A percentile compares a stretch with the other conserved stretches of the same genome.
Evolutionary conservation across 75 land plant genomes (phyloP).

Genomic region (Pinus tabuliformis): DNA sequence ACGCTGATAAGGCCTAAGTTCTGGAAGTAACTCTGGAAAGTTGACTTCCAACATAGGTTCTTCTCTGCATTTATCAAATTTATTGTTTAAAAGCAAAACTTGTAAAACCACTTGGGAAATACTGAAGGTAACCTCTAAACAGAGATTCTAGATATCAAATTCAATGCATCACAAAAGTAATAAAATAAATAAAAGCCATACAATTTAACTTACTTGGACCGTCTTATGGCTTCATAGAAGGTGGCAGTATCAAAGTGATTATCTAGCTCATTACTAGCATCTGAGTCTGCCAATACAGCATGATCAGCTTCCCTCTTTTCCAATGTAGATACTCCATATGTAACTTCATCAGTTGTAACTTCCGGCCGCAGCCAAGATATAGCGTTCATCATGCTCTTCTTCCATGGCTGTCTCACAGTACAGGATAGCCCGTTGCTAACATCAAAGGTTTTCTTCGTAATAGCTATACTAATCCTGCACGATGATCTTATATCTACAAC

Average conservation of each 20-base stretch:
- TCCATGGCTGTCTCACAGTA: slow-evolving; percentile 46
- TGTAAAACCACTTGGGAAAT: background rate
- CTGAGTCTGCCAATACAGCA: background rate
- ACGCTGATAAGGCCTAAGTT: slow-evolving; percentile 87
- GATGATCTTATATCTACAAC: slow-evolving; percentile 15
- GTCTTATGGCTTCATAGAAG: slow-evolving; percentile 89
- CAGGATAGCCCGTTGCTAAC: slow-evolving; percentile 49
- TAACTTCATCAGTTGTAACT: slow-evolving; percentile 56
- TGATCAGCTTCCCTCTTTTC: slow-evolving; percentile 12
- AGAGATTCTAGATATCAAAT: background rate
- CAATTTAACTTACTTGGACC: slow-evolving; percentile 59
- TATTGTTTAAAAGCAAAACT: slow-evolving; percentile 3
- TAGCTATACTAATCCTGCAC: slow-evolving; percentile 50
- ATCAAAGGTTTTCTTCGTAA: slow-evolving; percentile 61
- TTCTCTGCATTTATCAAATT: slow-evolving; percentile 32
- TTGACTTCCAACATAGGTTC: slow-evolving; percentile 58
- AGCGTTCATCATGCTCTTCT: slow-evolving; percentile 74
- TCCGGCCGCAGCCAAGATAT: slow-evolving; percentile 96
- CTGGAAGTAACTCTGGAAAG: slow-evolving; percentile 63
- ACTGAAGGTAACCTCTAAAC: background rate
- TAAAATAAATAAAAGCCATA: background rate
- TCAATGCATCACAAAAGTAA: background rate
- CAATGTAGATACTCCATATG: slow-evolving; percentile 30
- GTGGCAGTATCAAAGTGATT: slow-evolving; percentile 62
- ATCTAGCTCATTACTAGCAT: slow-evolving; percentile 15